Percentiles rank a stretch among this genome's conserved stretches.
Evolutionary conservation across 106 monocot species (phyloP).

Genomic region (Alisma plantagoaquatica): DNA sequence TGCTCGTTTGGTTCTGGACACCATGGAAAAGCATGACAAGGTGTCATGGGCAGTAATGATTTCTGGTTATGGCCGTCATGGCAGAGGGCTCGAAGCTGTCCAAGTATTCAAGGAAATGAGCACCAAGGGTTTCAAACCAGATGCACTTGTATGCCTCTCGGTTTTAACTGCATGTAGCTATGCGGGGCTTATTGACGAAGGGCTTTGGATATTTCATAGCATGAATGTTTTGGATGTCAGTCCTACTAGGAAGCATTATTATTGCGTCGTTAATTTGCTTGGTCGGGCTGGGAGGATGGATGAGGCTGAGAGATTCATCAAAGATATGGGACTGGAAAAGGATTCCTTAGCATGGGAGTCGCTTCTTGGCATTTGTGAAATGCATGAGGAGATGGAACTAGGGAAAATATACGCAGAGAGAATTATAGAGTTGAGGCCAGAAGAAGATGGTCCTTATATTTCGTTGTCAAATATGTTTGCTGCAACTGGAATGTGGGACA

Average conservation of each 20-base stretch:
- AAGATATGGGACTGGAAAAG: slow-evolving; percentile 27
- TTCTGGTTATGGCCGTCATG: slow-evolving; percentile 53
- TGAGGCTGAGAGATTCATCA: slow-evolving; percentile 58
- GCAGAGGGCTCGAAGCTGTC: slow-evolving; percentile 43
- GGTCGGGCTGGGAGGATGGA: slow-evolving; percentile 56
- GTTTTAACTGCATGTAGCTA: slow-evolving; percentile 58
- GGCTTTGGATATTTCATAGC: slow-evolving; percentile 32
- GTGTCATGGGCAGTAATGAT: slow-evolving; percentile 59
- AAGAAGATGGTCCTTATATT: slow-evolving; percentile 39
- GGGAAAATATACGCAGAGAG: slow-evolving; percentile 49
- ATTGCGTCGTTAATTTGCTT: slow-evolving; percentile 56
- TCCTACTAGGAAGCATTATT: slow-evolving; percentile 55
- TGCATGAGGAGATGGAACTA: slow-evolving; percentile 52
- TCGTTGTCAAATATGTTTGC: slow-evolving; percentile 66
- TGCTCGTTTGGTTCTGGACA: slow-evolving; percentile 31
- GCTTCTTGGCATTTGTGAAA: slow-evolving; percentile 52
- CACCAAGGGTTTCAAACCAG: slow-evolving; percentile 28
- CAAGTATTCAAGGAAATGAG: slow-evolving; percentile 27
- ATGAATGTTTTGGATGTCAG: slow-evolving; percentile 36
- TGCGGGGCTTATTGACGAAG: slow-evolving; percentile 56
- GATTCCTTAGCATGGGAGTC: slow-evolving; percentile 59
- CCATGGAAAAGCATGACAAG: slow-evolving; percentile 25
- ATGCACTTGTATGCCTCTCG: slow-evolving; percentile 42
- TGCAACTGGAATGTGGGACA: slow-evolving; percentile 40
- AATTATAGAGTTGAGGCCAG: slow-evolving; percentile 40